Conservation (phyloP, 73 alveolate genomes). For the Paramecium primaurelia region DNA sequence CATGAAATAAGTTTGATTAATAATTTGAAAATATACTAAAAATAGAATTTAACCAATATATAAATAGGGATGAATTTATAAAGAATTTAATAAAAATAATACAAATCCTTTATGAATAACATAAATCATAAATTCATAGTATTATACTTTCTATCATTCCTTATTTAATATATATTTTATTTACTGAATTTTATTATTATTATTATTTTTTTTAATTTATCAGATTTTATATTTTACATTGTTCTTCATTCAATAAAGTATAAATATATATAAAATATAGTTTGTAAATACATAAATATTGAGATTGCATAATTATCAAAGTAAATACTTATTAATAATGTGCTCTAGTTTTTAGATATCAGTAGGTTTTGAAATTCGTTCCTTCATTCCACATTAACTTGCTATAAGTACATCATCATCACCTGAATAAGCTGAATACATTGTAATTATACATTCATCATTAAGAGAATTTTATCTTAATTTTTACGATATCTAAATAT, state of each 20-base stretch:
- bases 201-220: too few species aligned
- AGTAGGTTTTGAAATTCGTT: background rate
- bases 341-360: background rate
- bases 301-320: background rate
- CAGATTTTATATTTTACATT: too few species aligned
- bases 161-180: too few species aligned
- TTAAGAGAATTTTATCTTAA: background rate
- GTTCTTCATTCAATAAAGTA: background rate
- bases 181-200: too few species aligned
- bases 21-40: background rate
- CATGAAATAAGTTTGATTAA: background rate
- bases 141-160: background rate
- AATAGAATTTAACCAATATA: background rate
- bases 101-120: background rate
- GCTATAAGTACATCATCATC: background rate
- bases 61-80: background rate
- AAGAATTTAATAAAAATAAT: too few species aligned
- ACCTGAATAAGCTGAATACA: constrained; percentile 28
- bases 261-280: background rate
- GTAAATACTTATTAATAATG: background rate
- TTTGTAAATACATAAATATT: background rate
- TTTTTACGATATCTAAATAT: background rate
- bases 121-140: too few species aligned
- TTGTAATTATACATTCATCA: background rate
- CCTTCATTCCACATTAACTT: constrained; percentile 19